Evolutionary conservation across 2,329 filamentous ascomycete species (phyloP).

Genomic region (Talaromyces sp.): DNA sequence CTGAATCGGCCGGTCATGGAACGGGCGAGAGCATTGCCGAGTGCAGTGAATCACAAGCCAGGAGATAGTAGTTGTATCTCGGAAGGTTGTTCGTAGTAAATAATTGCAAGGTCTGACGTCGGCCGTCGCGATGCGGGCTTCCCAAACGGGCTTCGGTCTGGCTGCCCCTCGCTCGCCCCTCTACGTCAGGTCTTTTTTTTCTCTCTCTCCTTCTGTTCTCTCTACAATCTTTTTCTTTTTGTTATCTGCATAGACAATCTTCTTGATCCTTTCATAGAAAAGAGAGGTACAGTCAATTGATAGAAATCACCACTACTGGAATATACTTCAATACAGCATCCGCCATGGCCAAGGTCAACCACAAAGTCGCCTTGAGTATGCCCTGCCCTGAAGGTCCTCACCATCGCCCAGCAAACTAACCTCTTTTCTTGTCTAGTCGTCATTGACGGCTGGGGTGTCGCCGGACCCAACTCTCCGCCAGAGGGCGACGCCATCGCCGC

Average conservation of each 20-base stretch:
- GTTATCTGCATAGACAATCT: neutral
- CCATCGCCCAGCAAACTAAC: conserved; percentile 15
- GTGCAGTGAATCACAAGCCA: neutral
- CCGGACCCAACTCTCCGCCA: conserved; percentile 71
- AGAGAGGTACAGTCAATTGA: neutral
- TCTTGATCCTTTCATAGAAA: neutral
- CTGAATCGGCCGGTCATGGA: neutral
- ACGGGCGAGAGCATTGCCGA: neutral
- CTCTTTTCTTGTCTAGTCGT: conserved; percentile 59
- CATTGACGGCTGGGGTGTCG: conserved; percentile 97
- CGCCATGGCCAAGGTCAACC: conserved; percentile 61
- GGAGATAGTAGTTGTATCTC: neutral
- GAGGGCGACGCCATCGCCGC: conserved; percentile 93
- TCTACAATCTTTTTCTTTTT: conserved; percentile 8
- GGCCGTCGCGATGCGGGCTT: conserved; percentile 26
- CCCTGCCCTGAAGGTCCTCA: conserved; percentile 18
- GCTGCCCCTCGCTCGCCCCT: conserved; percentile 10
- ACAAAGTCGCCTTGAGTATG: conserved; percentile 64
- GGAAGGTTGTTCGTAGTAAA: no score
- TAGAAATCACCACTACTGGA: neutral
- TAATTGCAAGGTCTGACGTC: conserved; percentile 30
- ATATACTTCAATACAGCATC: conserved; percentile 11
- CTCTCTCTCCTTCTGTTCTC: neutral
- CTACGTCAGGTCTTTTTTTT: neutral
- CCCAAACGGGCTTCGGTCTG: conserved; percentile 16